These are phyloP conservation scores for Paracoccidioides lutzii DNA, from an alignment of 2,329 filamentous ascomycete species.

Conservation along the genomic window DNA sequence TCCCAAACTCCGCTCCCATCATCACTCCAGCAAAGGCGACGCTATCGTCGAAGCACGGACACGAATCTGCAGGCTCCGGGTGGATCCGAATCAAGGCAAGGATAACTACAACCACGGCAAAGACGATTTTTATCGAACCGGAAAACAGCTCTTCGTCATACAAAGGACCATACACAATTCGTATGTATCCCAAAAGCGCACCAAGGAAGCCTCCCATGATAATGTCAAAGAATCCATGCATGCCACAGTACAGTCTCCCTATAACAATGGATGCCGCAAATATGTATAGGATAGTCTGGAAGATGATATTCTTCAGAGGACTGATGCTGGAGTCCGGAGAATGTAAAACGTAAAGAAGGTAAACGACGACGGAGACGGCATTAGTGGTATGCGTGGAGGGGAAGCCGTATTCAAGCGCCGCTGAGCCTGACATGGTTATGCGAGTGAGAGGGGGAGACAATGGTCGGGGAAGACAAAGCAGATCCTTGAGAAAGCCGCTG, in stretches of 20 bases:
- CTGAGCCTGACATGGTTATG: constrained; percentile 82
- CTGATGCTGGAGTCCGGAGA: constrained; percentile 51
- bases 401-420: constrained; percentile 91
- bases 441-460: constrained; percentile 82
- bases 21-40: constrained; percentile 85
- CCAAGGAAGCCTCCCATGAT: constrained; percentile 68
- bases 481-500: constrained; percentile 88
- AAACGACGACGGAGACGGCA: constrained; percentile 84
- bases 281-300: constrained; percentile 63
- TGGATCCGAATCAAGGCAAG: constrained; percentile 74
- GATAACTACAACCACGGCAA: constrained; percentile 52
- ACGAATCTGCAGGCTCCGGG: constrained; percentile 91
- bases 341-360: constrained; percentile 59
- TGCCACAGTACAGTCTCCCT: constrained; percentile 89
- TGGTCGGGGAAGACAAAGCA: constrained; percentile 82
- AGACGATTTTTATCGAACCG: constrained; percentile 50
- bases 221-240: constrained; percentile 95
- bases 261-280: constrained; percentile 84
- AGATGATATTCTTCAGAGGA: constrained; percentile 43
- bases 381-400: constrained; percentile 96
- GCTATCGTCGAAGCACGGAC: constrained; percentile 92
- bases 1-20: constrained; percentile 69
- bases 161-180: constrained; percentile 42
- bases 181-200: constrained; percentile 45
- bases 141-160: constrained; percentile 61